Conservation (phyloP, 768 basidiomycete genomes). For the Suillus tomentosus region DNA sequence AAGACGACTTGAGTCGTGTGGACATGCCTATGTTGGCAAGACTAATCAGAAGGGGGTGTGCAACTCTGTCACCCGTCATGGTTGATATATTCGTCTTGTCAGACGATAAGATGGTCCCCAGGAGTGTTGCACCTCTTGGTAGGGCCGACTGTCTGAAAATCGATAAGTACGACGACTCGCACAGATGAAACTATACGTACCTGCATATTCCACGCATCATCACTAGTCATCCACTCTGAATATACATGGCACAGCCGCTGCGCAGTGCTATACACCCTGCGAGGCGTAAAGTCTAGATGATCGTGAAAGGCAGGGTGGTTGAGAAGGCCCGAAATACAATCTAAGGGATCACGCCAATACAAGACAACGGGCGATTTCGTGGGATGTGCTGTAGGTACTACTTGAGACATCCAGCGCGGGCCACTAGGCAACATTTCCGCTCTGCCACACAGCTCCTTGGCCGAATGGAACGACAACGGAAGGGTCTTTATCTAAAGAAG, state of each 20-base stretch:
- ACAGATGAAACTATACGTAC: constrained; percentile 9
- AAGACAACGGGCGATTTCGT: constrained; percentile 26
- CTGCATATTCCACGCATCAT: constrained; percentile 20
- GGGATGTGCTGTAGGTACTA: constrained; percentile 13
- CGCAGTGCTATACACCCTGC: constrained; percentile 15
- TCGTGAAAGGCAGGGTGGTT: constrained; percentile 23
- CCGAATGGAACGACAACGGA: no score
- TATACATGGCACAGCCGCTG: constrained; percentile 16
- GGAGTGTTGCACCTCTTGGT: constrained; percentile 21
- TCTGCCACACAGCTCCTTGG: constrained; percentile 16
- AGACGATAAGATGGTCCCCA: constrained; percentile 30
- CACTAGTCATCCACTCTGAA: constrained; percentile 23
- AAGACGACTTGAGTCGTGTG: constrained; percentile 29
- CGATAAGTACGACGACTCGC: neutral
- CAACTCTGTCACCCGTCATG: constrained; percentile 29
- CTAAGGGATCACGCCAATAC: constrained; percentile 29
- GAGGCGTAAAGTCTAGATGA: constrained; percentile 23
- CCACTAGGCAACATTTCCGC: constrained; percentile 25
- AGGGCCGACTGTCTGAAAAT: constrained; percentile 18
- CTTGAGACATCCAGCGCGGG: constrained; percentile 23
- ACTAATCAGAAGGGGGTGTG: constrained; percentile 34
- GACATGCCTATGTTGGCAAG: constrained; percentile 34
- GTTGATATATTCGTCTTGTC: constrained; percentile 37
- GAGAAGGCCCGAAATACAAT: constrained; percentile 26
- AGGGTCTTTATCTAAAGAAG: no score